Conservation (phyloP, 192 early-diverging fungal species). For the Backusella australiensis region DNA sequence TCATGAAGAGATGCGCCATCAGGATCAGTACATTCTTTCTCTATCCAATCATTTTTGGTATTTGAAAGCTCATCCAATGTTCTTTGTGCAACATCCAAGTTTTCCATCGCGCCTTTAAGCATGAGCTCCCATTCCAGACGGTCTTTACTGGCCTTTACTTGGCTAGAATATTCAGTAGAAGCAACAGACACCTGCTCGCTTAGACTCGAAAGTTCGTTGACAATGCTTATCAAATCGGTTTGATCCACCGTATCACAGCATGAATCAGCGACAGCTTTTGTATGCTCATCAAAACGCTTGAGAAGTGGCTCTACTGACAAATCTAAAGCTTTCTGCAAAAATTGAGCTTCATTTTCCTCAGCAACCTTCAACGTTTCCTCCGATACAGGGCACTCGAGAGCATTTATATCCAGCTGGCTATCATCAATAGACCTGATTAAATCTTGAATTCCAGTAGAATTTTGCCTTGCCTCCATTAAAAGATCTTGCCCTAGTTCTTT, state of each 20-base stretch:
- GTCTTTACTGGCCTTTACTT: background rate
- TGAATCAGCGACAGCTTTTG: background rate
- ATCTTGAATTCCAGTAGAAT: background rate
- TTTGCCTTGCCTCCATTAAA: background rate
- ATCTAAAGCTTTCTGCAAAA: background rate
- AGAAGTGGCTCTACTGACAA: background rate
- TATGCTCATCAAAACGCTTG: background rate
- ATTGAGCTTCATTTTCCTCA: background rate
- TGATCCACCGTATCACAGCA: background rate
- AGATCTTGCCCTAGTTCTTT: background rate
- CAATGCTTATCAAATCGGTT: background rate
- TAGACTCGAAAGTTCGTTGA: background rate
- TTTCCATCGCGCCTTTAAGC: background rate
- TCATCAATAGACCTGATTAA: background rate
- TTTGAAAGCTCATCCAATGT: background rate
- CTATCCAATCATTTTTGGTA: background rate
- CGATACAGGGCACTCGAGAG: background rate
- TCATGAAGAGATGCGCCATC: background rate
- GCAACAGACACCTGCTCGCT: background rate
- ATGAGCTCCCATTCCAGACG: background rate
- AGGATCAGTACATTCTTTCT: background rate
- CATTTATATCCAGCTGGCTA: background rate
- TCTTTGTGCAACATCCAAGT: background rate
- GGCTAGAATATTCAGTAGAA: background rate
- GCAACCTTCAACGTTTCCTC: background rate